Evolutionary conservation across 257 asterid species (phyloP), one percentile per base, ranked within the genome.

Genomic region (Solanum piurae): DNA sequence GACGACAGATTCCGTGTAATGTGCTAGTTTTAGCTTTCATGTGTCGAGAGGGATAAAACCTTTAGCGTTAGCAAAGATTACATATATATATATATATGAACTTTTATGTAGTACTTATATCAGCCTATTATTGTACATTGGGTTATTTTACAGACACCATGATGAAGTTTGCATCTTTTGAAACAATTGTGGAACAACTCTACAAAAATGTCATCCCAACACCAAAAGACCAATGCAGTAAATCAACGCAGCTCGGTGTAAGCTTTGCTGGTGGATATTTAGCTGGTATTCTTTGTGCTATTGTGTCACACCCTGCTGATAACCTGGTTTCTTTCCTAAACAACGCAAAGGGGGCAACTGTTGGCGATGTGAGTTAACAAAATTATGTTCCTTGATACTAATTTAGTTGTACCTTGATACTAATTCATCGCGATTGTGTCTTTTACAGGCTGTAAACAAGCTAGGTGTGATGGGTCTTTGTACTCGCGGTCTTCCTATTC

Each of bases 141-240:
- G 44, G 37, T 69, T 44, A n/a, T 44, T 64, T 40, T 60, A 76
- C 92, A 94, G 95, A 92, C 74, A 94, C 96, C n/a, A 93, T 93
- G 97, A 94, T 94, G 95, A 92, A 94, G 86, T 94, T 94, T 75
- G 93, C 94, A 0, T 92, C 97, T 5, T 94, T 91, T 86, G 97
- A 94, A 92, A 94, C 93, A 52, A 92, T 93, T 2, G 97, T 94
- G 31, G 95, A 94, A 83, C 93, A 86, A 44, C 91, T 94, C n/a
- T 94, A 94, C 93, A 93, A 92, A 72, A 79, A 92, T 14, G 92
- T 86, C 42, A 92, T 94, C 77, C 95, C 97, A 36, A 89, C 93
- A 25, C 93, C 97, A 18, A 94, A 94, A 87, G 90, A 91, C 34
- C 86, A 93, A 86, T 94, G 97, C 88, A 92, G 95, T 92, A 91